phyloP scores from a whole-genome alignment of 306 rosid genomes.

The Crataegus laevigata region DNA sequence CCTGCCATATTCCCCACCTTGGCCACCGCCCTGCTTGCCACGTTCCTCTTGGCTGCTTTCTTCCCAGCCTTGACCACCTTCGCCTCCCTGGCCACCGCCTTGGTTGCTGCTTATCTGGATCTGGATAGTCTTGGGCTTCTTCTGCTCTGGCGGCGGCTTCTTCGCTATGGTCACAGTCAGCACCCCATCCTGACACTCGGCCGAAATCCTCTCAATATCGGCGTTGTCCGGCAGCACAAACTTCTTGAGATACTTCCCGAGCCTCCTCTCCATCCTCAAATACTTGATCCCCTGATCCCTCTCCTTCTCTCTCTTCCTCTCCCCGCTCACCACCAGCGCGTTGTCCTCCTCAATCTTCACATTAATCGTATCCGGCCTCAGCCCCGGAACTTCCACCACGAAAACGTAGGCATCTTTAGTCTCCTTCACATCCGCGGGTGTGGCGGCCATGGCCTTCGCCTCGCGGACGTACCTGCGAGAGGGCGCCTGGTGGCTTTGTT shows the following conservation, averaged over 20 bases:
- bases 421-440: slow-evolving; percentile 34
- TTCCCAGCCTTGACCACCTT: background rate
- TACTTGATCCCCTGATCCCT: slow-evolving; percentile 22
- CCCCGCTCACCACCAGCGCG: slow-evolving; percentile 34
- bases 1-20: background rate
- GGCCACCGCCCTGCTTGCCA: background rate
- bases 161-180: slow-evolving; percentile 29
- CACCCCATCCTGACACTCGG: slow-evolving; percentile 36
- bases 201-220: slow-evolving; percentile 26
- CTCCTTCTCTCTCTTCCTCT: slow-evolving; percentile 37
- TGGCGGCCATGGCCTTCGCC: slow-evolving; percentile 34
- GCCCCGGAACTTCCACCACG: slow-evolving; percentile 32
- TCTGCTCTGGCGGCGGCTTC: slow-evolving; percentile 41
- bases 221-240: slow-evolving; percentile 39
- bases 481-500: slow-evolving; percentile 23
- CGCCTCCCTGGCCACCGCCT: background rate
- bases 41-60: background rate
- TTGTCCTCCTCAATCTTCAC: slow-evolving; percentile 30
- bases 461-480: slow-evolving; percentile 24
- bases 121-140: slow-evolving; percentile 27
- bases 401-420: slow-evolving; percentile 14
- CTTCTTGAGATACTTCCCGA: slow-evolving; percentile 41
- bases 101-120: slow-evolving; percentile 2
- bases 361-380: slow-evolving; percentile 20
- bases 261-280: slow-evolving; percentile 49